Evolutionary conservation across 73 alveolate species (phyloP), one percentile per base, ranked within the genome.

Genomic region (Symbiodinium pilosum): DNA sequence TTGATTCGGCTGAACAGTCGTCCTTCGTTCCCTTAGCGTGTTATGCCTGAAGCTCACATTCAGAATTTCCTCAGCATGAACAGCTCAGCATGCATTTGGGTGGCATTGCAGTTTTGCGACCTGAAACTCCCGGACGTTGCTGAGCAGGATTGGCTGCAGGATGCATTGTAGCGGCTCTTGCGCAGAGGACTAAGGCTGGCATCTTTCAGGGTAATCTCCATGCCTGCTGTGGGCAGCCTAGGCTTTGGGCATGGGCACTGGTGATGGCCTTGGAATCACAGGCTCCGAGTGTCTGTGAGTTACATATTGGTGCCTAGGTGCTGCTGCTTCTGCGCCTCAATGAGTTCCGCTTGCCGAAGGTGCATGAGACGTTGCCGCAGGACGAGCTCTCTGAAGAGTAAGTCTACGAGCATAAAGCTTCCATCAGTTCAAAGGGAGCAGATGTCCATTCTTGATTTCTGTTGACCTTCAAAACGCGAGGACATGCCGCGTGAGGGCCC

Each of bases 181-280:
- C 44, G 95, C 30, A 36, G 14, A 36, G 81, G 16, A 24, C 86
- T 32, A 11, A 71, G 26, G 73, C 4, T 30, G 26, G 26, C 73
- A 3, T 26, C 0, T 54, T 8, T 54, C 73, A 54, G 3, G 30
- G 38, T 64, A 64, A 14, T n/a, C 38, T 3, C 81, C 81, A 64
- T 64, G 81, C 12, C 21, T 47, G 40, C 24, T 28, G 30, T 64
- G 21, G 81, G 9, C 6, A 14, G 14, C 59, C 59, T 26, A 88
- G 95, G 95, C 81, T 88, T 4, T 91, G 97, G 97, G 75, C 42
- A 16, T 91, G 97, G 97, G 97, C 97, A 39, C 7, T 38, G 42
- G 95, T 24, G 21, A 69, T 14, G 44, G 2, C 28, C 95, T 68
- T 64, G 39, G 26, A 24, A 2, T 4, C 38, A 28, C 38, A 64